Conservation (phyloP, 108 stramenopile species). For the Discostella stelligeroides region DNA sequence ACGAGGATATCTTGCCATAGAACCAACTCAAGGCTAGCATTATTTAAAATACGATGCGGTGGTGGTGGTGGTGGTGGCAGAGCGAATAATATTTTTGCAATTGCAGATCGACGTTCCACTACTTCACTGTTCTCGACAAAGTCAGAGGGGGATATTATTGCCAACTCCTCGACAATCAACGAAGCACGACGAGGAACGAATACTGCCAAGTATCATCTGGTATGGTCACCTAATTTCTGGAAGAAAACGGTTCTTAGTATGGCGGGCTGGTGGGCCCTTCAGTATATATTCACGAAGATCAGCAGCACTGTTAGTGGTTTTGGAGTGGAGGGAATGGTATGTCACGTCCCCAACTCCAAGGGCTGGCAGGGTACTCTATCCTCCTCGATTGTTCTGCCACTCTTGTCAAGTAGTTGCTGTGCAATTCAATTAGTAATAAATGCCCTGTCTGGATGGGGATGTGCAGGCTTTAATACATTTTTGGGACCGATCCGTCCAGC, state of each 20-base stretch:
- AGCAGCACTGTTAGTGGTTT: neutral
- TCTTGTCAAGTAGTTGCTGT: constrained; percentile 80
- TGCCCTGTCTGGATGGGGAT: constrained; percentile 59
- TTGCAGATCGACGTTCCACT: neutral
- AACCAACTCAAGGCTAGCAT: neutral
- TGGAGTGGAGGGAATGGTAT: neutral
- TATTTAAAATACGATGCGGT: neutral
- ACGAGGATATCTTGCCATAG: too few relatives aligned
- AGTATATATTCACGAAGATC: neutral
- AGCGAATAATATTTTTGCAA: neutral
- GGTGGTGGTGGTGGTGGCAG: neutral
- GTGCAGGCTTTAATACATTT: constrained; percentile 83
- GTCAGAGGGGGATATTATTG: neutral
- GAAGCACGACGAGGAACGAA: too few relatives aligned
- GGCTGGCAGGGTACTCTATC: neutral
- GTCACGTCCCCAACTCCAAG: neutral
- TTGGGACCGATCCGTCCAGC: constrained; percentile 41
- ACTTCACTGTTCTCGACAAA: neutral
- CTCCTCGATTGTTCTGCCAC: constrained; percentile 53
- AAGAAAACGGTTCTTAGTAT: constrained; percentile 26
- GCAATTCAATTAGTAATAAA: constrained; percentile 77
- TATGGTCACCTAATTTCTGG: constrained; percentile 46
- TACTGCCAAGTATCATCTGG: constrained; percentile 33
- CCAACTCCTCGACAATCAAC: too few relatives aligned
- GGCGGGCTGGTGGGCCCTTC: constrained; percentile 13